phyloP scores from a whole-genome alignment of 208 protist species.

The Borovskyia barvae region DNA sequence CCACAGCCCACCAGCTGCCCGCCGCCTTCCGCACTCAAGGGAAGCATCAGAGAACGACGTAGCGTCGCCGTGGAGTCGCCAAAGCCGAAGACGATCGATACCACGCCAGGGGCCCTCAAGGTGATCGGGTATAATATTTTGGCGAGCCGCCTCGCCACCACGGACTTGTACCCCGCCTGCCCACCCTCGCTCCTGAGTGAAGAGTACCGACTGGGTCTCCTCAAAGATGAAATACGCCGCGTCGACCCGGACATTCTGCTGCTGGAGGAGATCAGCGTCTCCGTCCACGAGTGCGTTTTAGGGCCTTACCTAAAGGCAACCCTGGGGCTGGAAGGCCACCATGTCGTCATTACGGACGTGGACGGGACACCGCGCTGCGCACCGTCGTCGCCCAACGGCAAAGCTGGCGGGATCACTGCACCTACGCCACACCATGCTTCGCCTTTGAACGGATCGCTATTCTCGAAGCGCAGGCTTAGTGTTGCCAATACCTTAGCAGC shows the following conservation, averaged over 20 bases:
- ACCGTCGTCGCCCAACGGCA: background rate
- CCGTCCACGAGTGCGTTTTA: slow-evolving; percentile 50
- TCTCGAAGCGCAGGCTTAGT: too few species aligned
- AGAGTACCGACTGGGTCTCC: slow-evolving; percentile 64
- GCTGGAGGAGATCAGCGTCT: slow-evolving; percentile 77
- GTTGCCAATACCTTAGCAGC: too few species aligned
- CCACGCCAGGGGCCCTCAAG: slow-evolving; percentile 33
- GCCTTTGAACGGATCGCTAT: too few species aligned
- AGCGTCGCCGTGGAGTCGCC: background rate
- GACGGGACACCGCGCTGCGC: slow-evolving; percentile 43
- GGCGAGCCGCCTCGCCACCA: slow-evolving; percentile 64
- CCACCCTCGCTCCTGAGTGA: slow-evolving; percentile 60
- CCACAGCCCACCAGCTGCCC: background rate
- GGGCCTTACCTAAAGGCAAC: slow-evolving; percentile 48
- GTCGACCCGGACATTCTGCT: slow-evolving; percentile 62
- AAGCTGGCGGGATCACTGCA: too few species aligned
- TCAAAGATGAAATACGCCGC: slow-evolving; percentile 57
- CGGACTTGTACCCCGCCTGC: slow-evolving; percentile 74
- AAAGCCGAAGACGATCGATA: slow-evolving; percentile 2
- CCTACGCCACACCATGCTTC: too few species aligned
- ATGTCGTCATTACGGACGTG: slow-evolving; percentile 71
- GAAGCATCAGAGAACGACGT: background rate
- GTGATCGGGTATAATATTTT: slow-evolving; percentile 85
- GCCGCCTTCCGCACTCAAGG: background rate
- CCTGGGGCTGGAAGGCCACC: slow-evolving; percentile 55